Evolutionary conservation across 345 rosid genomes (phyloP).

Genomic region (Salix purpurea): DNA sequence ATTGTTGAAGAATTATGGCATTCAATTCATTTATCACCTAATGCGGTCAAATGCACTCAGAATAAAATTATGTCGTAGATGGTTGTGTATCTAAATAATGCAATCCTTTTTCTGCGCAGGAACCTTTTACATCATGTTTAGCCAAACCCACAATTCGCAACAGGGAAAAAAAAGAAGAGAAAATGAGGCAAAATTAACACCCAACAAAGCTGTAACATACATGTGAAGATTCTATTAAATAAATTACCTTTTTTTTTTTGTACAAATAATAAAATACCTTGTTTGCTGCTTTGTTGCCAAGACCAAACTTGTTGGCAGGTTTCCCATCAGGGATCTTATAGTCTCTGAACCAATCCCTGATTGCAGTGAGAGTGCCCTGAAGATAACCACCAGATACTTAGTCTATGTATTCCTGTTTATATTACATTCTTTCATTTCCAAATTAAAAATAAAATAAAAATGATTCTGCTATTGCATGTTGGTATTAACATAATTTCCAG

Average conservation of each 20-base stretch:
- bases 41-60: neutral
- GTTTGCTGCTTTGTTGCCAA: slow-evolving; percentile 82
- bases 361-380: slow-evolving; percentile 84
- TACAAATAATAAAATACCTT: slow-evolving; percentile 44
- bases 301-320: slow-evolving; percentile 95
- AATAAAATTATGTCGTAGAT: neutral
- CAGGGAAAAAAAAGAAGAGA: neutral
- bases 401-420: neutral
- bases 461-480: no score
- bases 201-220: neutral
- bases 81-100: neutral
- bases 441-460: neutral
- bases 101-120: neutral
- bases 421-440: neutral
- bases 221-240: neutral
- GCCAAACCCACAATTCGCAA: neutral
- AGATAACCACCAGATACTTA: slow-evolving; percentile 11
- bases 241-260: no score
- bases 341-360: slow-evolving; percentile 95
- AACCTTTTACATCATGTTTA: neutral
- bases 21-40: neutral
- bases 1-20: neutral
- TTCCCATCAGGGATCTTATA: slow-evolving; percentile 97
- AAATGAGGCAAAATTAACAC: neutral
- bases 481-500: neutral